phyloP scores from a whole-genome alignment of 345 rosid species.

The Syzygium aqueum region DNA sequence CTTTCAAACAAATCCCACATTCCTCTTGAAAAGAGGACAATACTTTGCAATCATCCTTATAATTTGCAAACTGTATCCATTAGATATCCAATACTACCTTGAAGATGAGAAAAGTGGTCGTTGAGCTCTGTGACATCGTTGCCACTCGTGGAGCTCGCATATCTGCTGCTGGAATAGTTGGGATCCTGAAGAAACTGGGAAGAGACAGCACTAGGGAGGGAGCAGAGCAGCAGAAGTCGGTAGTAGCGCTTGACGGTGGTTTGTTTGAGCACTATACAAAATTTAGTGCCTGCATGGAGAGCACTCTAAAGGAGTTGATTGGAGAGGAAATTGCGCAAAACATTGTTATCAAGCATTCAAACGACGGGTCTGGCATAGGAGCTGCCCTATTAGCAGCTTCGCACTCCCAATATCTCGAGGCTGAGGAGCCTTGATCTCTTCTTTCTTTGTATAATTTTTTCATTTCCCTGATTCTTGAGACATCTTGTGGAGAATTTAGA shows the following conservation, averaged over 20 bases:
- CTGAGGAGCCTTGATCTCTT: background rate
- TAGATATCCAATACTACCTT: conserved; percentile 57
- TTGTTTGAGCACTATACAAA: conserved; percentile 61
- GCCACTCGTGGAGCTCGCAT: conserved; percentile 67
- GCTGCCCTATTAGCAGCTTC: conserved; percentile 82
- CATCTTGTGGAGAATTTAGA: background rate
- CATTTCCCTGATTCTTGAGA: background rate
- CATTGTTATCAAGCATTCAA: conserved; percentile 36
- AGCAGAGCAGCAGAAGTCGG: conserved; percentile 40
- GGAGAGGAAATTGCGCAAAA: conserved; percentile 41
- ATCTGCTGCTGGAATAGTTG: conserved; percentile 69
- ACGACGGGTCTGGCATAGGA: conserved; percentile 83
- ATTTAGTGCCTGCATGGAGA: conserved; percentile 45
- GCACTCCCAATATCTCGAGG: conserved; percentile 46
- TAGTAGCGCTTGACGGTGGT: conserved; percentile 66
- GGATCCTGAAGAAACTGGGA: conserved; percentile 67
- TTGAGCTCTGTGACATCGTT: conserved; percentile 48
- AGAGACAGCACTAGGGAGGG: conserved; percentile 29
- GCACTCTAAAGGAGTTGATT: conserved; percentile 45
- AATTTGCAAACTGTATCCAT: background rate
- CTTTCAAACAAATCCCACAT: background rate
- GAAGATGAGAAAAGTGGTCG: conserved; percentile 48
- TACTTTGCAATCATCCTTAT: background rate
- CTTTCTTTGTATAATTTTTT: background rate
- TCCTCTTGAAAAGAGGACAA: background rate